A percentile compares a stretch with the other conserved stretches of the same genome.
phyloP scores from a whole-genome alignment of 2,329 filamentous ascomycete species.

The Trichophyton mentagrophytes region DNA sequence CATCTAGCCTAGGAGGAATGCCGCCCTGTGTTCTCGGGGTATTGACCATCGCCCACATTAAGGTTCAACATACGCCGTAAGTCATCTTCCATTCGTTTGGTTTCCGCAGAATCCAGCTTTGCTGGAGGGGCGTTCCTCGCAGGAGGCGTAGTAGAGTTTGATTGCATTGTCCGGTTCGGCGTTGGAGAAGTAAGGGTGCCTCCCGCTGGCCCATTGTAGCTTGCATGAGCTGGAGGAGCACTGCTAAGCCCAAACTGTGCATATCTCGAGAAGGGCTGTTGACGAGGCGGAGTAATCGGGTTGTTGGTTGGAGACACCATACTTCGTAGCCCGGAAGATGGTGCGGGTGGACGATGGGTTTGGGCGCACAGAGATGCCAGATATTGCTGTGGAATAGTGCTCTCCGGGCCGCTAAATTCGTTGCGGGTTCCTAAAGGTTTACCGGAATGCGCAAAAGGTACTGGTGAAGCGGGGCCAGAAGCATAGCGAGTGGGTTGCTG shows the following conservation, averaged over 20 bases:
- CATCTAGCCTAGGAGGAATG: conserved; percentile 22
- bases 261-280: conserved; percentile 12
- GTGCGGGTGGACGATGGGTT: conserved; percentile 14
- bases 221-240: conserved; percentile 16
- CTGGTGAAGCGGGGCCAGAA: not conserved
- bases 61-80: conserved; percentile 37
- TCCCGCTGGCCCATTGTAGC: conserved; percentile 10
- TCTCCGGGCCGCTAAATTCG: conserved; percentile 6
- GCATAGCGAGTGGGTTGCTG: not conserved
- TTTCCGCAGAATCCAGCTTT: conserved; percentile 22
- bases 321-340: conserved; percentile 23
- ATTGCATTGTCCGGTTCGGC: conserved; percentile 13
- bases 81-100: conserved; percentile 37
- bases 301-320: conserved; percentile 20
- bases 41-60: conserved; percentile 21
- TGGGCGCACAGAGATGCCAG: conserved; percentile 16
- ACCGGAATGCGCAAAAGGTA: not conserved
- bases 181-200: conserved; percentile 6
- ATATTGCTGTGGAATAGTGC: conserved; percentile 16
- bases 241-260: conserved; percentile 17
- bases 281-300: conserved; percentile 10
- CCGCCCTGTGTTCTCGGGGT: conserved; percentile 23
- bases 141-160: not conserved
- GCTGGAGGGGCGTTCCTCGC: conserved; percentile 17
- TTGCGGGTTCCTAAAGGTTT: not conserved